Evolutionary conservation across 75 land plant species (phyloP).

Genomic region (Selaginella tamariscina): DNA sequence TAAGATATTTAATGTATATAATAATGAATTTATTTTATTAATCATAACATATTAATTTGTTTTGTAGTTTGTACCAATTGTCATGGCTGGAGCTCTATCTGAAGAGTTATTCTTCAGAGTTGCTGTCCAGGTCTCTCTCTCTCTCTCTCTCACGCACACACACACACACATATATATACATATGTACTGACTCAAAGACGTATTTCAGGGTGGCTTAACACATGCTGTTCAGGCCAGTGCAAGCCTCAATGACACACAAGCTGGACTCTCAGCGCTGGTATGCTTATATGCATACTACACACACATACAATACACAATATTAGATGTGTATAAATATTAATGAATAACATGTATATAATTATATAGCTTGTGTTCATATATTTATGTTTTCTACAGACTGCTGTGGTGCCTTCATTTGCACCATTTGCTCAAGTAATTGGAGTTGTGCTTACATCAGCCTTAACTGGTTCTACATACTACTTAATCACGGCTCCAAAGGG

Average conservation of each 20-base stretch:
- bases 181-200: not conserved
- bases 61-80: slow-evolving; percentile 59
- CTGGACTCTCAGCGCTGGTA: slow-evolving; percentile 70
- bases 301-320: not conserved
- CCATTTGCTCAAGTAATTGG: slow-evolving; percentile 95
- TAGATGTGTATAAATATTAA: not conserved
- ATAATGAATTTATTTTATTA: too few relatives aligned
- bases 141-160: not conserved
- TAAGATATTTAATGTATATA: not conserved
- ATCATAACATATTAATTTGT: not conserved
- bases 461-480: slow-evolving; percentile 81
- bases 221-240: slow-evolving; percentile 62
- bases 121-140: slow-evolving; percentile 61
- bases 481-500: slow-evolving; percentile 70
- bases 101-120: slow-evolving; percentile 94
- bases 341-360: not conserved
- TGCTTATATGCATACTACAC: not conserved
- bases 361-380: not conserved
- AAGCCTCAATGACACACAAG: slow-evolving; percentile 34
- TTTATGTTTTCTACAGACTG: slow-evolving; percentile 39
- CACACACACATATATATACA: not conserved
- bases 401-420: slow-evolving; percentile 67
- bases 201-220: slow-evolving; percentile 63
- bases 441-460: slow-evolving; percentile 74
- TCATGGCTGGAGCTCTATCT: slow-evolving; percentile 70